These are phyloP conservation scores for Raffaelea albimanens DNA, from an alignment of 2,329 filamentous ascomycete genomes.

Conservation along the genomic window DNA sequence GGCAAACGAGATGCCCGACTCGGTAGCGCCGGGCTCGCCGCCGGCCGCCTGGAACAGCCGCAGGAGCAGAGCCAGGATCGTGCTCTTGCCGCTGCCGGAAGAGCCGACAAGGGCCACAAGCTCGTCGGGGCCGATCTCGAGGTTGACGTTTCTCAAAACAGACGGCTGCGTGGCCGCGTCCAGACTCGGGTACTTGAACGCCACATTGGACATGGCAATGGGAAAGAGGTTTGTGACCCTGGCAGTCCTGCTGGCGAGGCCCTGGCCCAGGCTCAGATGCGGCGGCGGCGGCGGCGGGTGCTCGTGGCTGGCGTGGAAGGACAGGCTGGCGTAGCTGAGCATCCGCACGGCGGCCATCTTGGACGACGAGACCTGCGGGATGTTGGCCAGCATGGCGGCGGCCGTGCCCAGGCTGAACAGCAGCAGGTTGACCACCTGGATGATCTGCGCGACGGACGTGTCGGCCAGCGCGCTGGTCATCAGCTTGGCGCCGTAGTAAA, in stretches of 20 bases:
- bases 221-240: constrained; percentile 27
- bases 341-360: constrained; percentile 64
- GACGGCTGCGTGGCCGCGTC: constrained; percentile 21
- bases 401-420: constrained; percentile 74
- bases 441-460: constrained; percentile 37
- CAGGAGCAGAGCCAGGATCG: constrained; percentile 64
- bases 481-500: constrained; percentile 70
- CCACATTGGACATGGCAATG: constrained; percentile 45
- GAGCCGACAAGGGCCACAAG: constrained; percentile 72
- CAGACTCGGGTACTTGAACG: constrained; percentile 60
- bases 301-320: constrained; percentile 46
- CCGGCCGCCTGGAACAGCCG: constrained; percentile 47
- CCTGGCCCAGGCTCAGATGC: constrained; percentile 20
- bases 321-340: constrained; percentile 57
- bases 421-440: constrained; percentile 72
- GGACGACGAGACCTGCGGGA: constrained; percentile 73
- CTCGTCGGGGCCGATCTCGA: constrained; percentile 52
- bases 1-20: constrained; percentile 44
- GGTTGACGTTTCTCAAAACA: constrained; percentile 56
- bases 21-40: not conserved
- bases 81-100: constrained; percentile 89
- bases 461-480: constrained; percentile 28
- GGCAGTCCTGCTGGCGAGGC: constrained; percentile 23
- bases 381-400: constrained; percentile 57
- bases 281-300: constrained; percentile 23